Conservation (phyloP, 768 basidiomycete genomes). For the Chiua virens region DNA sequence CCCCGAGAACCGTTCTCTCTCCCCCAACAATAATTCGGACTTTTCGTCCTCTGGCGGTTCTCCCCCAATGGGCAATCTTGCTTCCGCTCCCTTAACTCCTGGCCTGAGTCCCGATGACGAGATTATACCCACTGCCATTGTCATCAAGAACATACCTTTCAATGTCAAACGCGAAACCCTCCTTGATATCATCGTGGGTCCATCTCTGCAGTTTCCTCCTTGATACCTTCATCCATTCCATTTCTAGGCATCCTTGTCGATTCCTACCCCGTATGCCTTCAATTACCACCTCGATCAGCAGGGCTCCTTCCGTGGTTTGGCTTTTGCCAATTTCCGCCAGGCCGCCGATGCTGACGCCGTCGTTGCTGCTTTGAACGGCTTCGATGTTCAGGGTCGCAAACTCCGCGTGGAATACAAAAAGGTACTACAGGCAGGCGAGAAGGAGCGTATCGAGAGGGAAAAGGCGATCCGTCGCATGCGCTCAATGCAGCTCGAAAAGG, state of each 20-base stretch:
- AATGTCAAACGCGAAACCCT: slow-evolving; percentile 96
- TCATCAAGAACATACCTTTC: slow-evolving; percentile 99
- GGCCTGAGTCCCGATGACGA: slow-evolving; percentile 72
- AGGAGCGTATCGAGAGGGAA: slow-evolving; percentile 97
- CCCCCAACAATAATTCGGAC: slow-evolving; percentile 85
- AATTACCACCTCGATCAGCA: slow-evolving; percentile 98
- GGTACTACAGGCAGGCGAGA: slow-evolving; percentile 98
- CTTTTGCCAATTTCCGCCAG: slow-evolving; percentile 97
- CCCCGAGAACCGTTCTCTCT: slow-evolving; percentile 77
- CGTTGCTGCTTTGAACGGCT: slow-evolving; percentile 93
- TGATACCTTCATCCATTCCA: slow-evolving; percentile 9
- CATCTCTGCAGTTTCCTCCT: slow-evolving; percentile 1
- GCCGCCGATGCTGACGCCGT: slow-evolving; percentile 91
- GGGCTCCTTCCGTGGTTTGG: slow-evolving; percentile 94
- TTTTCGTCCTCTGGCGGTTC: slow-evolving; percentile 87
- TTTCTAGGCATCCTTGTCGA: slow-evolving; percentile 78
- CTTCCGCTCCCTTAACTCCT: slow-evolving; percentile 49
- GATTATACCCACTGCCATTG: slow-evolving; percentile 97
- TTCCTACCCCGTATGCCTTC: slow-evolving; percentile 98
- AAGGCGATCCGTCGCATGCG: slow-evolving; percentile 98
- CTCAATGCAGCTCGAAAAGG: slow-evolving; percentile 93
- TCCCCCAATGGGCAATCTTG: slow-evolving; percentile 53
- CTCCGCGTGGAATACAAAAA: slow-evolving; percentile 99
- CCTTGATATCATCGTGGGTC: slow-evolving; percentile 90
- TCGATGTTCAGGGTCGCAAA: slow-evolving; percentile 95